These are phyloP conservation scores for Alternaria atra DNA, from an alignment of 2,329 filamentous ascomycete genomes.

Conservation along the genomic window DNA sequence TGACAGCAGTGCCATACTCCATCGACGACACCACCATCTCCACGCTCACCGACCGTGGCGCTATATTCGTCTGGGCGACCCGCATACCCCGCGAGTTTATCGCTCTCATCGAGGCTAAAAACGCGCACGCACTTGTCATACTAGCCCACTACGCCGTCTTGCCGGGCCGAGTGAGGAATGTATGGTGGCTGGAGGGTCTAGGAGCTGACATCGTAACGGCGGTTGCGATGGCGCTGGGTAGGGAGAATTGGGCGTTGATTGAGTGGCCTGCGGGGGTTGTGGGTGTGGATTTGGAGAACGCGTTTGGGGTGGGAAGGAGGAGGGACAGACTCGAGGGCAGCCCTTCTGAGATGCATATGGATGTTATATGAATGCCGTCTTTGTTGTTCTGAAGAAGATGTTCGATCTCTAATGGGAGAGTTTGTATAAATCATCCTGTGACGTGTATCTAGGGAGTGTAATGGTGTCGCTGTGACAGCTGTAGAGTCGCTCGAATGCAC, in stretches of 20 bases:
- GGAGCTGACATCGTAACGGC: constrained; percentile 44
- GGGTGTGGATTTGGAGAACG: constrained; percentile 38
- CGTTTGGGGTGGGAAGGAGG: constrained; percentile 24
- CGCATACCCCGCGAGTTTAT: constrained; percentile 43
- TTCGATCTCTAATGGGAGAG: background rate
- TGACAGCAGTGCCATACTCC: constrained; percentile 42
- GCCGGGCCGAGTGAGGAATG: constrained; percentile 42
- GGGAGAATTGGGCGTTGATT: constrained; percentile 42
- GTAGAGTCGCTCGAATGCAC: background rate
- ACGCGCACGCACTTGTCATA: constrained; percentile 47
- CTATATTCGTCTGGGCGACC: constrained; percentile 46
- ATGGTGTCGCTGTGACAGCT: too few relatives aligned
- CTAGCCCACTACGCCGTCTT: constrained; percentile 52
- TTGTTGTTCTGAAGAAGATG: background rate
- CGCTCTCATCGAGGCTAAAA: constrained; percentile 39
- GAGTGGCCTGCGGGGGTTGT: constrained; percentile 43
- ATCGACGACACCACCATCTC: constrained; percentile 40
- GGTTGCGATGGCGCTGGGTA: constrained; percentile 44
- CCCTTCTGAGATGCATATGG: constrained; percentile 37
- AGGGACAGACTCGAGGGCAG: constrained; percentile 31
- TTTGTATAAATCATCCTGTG: background rate
- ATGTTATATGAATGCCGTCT: constrained; percentile 31
- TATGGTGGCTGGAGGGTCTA: constrained; percentile 49
- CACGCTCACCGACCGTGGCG: constrained; percentile 42
- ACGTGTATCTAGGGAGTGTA: background rate